A percentile compares a stretch with the other conserved stretches of the same genome.
Evolutionary conservation across 2,329 filamentous ascomycete species (phyloP).

Genomic region (Drechslera avenae): DNA sequence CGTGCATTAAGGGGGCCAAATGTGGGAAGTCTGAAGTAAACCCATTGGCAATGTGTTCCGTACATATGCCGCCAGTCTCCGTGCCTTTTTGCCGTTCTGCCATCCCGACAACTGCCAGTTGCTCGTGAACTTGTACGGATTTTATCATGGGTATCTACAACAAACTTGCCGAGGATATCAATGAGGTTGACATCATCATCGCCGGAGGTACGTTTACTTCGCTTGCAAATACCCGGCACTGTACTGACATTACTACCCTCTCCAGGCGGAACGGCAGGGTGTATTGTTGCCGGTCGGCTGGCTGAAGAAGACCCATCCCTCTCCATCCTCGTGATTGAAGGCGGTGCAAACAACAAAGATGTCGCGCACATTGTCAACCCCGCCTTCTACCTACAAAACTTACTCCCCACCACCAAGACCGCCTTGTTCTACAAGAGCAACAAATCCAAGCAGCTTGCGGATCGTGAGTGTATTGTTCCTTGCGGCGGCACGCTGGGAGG

Average conservation of each 20-base stretch:
- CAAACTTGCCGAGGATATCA: constrained; percentile 45
- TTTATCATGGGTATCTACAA: constrained; percentile 37
- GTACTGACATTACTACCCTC: neutral
- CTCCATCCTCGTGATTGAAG: constrained; percentile 56
- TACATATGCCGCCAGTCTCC: constrained; percentile 4
- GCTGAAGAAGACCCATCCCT: constrained; percentile 46
- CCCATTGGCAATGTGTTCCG: neutral
- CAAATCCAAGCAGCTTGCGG: constrained; percentile 53
- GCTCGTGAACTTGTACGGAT: neutral
- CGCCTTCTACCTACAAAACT: constrained; percentile 56
- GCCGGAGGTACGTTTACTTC: constrained; percentile 51
- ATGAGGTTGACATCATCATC: constrained; percentile 59
- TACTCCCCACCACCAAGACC: constrained; percentile 56
- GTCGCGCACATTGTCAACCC: constrained; percentile 59
- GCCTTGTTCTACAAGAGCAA: constrained; percentile 60
- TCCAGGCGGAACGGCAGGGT: constrained; percentile 48
- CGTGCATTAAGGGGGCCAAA: neutral
- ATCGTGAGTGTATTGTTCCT: constrained; percentile 53
- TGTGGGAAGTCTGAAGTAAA: neutral
- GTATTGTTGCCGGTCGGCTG: constrained; percentile 53
- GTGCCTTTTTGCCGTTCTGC: neutral
- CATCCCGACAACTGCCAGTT: neutral
- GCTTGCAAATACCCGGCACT: neutral
- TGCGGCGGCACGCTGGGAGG: constrained; percentile 64
- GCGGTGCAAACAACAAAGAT: constrained; percentile 59